Conservation (phyloP, 169 alveolate genomes). For the Cyclospora cayetanensis region DNA sequence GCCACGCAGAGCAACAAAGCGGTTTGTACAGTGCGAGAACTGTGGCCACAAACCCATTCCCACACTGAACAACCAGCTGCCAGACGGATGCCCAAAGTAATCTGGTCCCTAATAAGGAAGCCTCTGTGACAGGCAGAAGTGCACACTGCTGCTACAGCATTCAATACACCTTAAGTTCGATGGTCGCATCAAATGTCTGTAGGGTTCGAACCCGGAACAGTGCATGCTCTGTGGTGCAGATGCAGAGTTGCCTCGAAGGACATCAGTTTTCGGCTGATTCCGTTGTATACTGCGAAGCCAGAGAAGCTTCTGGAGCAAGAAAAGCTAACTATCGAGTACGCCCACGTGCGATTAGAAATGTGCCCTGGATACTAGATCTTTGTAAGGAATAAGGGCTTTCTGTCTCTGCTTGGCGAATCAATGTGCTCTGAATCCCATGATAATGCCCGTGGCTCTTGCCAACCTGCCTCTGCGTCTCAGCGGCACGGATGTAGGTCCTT, state of each 20-base stretch:
- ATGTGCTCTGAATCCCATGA: no score
- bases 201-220: no score
- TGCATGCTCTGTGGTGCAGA: slow-evolving; percentile 37
- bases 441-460: no score
- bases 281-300: slow-evolving; percentile 42
- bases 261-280: background rate
- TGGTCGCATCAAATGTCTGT: no score
- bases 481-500: slow-evolving; percentile 15
- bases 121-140: no score
- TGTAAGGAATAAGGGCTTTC: no score
- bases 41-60: slow-evolving; percentile 30
- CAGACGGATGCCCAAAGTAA: slow-evolving; percentile 35
- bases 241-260: slow-evolving; percentile 23
- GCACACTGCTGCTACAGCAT: no score
- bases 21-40: background rate
- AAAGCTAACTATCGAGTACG: slow-evolving; percentile 20
- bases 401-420: no score
- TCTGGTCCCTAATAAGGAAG: no score
- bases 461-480: background rate
- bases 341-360: background rate
- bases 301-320: slow-evolving; percentile 39
- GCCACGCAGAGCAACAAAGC: slow-evolving; percentile 4
- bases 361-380: no score
- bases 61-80: slow-evolving; percentile 7
- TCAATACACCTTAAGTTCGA: no score